These are phyloP conservation scores for Trebouxia sp. DNA, from an alignment of 139 green algal species.

Conservation along the genomic window DNA sequence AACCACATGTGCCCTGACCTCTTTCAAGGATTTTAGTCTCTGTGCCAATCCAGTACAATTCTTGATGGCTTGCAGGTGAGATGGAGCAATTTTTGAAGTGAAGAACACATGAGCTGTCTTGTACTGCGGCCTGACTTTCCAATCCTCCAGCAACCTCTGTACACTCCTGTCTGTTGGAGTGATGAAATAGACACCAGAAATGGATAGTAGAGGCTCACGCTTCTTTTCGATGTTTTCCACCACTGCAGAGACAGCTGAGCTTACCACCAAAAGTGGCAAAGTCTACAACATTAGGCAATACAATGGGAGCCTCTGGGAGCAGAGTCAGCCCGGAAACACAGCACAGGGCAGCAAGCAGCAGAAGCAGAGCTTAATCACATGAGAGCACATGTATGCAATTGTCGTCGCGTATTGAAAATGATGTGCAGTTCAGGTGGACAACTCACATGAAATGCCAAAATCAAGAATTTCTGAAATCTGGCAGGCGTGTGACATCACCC, in stretches of 20 bases:
- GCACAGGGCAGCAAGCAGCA: not conserved
- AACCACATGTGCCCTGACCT: slow-evolving; percentile 50
- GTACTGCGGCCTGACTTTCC: slow-evolving; percentile 59
- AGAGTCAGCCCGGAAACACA: slow-evolving; percentile 35
- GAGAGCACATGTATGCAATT: not conserved
- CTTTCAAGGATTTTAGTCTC: slow-evolving; percentile 69
- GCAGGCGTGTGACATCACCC: slow-evolving; percentile 60
- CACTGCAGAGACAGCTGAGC: slow-evolving; percentile 47
- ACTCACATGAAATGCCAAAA: slow-evolving; percentile 56
- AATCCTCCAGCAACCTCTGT: slow-evolving; percentile 66
- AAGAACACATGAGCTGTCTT: slow-evolving; percentile 90
- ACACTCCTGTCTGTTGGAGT: slow-evolving; percentile 61
- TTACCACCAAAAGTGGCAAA: too few species aligned
- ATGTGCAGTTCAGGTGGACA: too few species aligned
- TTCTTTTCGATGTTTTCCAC: slow-evolving; percentile 78
- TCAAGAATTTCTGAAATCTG: slow-evolving; percentile 72
- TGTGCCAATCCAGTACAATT: slow-evolving; percentile 41
- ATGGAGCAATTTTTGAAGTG: slow-evolving; percentile 53
- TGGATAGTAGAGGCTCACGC: slow-evolving; percentile 67
- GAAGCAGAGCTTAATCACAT: not conserved
- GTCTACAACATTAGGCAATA: not conserved
- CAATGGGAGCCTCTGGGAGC: not conserved
- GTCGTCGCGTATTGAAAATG: too few species aligned
- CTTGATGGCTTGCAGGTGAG: slow-evolving; percentile 60
- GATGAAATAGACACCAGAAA: slow-evolving; percentile 89